Percentiles rank a stretch among this genome's conserved stretches.
phyloP scores from a whole-genome alignment of 495 filamentous ascomycete species.

The Bathelium albidoporum region DNA sequence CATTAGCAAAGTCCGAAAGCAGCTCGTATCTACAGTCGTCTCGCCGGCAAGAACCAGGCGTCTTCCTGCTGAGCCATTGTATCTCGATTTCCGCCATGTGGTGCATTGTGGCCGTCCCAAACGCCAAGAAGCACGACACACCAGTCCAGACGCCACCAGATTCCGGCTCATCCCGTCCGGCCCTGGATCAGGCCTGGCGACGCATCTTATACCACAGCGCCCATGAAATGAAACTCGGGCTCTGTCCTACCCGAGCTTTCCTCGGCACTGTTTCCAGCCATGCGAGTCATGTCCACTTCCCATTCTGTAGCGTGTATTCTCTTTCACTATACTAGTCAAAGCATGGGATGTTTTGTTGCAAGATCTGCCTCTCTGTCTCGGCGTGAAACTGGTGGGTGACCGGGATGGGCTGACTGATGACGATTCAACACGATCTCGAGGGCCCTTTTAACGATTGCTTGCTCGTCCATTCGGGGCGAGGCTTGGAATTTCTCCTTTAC shows the following conservation, averaged over 20 bases:
- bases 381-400: not conserved
- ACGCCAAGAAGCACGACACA: too few species aligned
- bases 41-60: not conserved
- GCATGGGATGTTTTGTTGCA: constrained; percentile 4
- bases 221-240: not conserved
- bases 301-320: not conserved
- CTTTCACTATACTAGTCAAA: too few species aligned
- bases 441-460: not conserved
- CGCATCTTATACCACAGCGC: not conserved
- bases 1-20: not conserved
- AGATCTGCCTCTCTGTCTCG: constrained; percentile 2
- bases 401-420: too few species aligned
- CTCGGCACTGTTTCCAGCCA: not conserved
- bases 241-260: not conserved
- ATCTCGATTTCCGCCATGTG: too few species aligned
- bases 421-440: too few species aligned
- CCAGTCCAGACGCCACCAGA: not conserved
- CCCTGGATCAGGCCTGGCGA: not conserved
- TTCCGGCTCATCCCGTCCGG: not conserved
- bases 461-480: not conserved
- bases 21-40: too few species aligned
- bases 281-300: not conserved
- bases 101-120: too few species aligned
- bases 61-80: too few species aligned
- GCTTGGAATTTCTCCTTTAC: too few species aligned